Base-by-base conservation (phyloP, 2,329 filamentous ascomycete species). In the Calonectria hongkongensis region DNA sequence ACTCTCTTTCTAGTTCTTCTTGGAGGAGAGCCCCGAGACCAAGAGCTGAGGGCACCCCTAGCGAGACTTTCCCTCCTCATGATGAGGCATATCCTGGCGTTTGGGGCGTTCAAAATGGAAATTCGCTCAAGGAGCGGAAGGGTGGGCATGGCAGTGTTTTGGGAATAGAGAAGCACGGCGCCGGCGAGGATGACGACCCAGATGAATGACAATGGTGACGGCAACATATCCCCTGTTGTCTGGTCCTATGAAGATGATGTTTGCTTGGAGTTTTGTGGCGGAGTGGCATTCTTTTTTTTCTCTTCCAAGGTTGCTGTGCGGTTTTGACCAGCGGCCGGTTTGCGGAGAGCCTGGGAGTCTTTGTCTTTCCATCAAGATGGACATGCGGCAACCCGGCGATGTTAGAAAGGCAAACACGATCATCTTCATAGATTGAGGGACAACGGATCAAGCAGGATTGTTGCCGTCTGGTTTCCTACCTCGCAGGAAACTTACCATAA, bases 1-100 rank as follows among this genome's bases (percentile, higher is more conserved):
- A 15, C 30, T 21, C 7, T 33, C 13, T 65, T 18, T 28, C 50
- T 72, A 95, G 93, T 98, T 98, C 93, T 98, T 98, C 94, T 86
- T 98, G 85, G 96, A 98, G 85, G 96, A 98, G 82, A 83, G 82
- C 71, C 81, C 83, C 50, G 86, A 56, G 27, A 28, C 90, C 66
- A 88, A 89, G 82, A 87, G 86, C 83, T 88, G 88, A 91, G 89
- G 84, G 83, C 85, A 82, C 79, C 74, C 41, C 80, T 43, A 79
- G 82, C 70, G 77, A 84, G 73, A 75, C 78, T 70, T 77, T 82
- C 74, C 80, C 83, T 81, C 77, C 81, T 58, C 66, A 76, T 56
- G 78, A 79, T 73, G 71, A 81, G 78, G 79, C 78, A 79, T 80
- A 72, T 82, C 80, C 81, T 73, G 87, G 88, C 85, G 87, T 89